These are phyloP conservation scores for Trichoderma guizhouense DNA, from an alignment of 2,329 filamentous ascomycete species.

Conservation along the genomic window DNA sequence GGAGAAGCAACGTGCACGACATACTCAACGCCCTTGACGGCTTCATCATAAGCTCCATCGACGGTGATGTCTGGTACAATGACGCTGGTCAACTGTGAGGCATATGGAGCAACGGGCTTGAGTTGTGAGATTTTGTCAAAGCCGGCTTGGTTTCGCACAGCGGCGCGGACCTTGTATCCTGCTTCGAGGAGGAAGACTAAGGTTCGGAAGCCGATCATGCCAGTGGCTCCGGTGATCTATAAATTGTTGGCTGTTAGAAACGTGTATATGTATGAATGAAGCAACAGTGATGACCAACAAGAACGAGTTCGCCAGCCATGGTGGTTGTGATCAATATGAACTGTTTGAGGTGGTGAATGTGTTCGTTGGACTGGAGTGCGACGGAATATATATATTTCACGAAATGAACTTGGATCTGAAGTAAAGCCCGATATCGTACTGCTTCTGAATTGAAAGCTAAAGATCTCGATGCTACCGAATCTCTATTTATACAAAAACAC, in stretches of 20 bases:
- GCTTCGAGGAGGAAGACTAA: constrained; percentile 26
- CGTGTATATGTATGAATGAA: not conserved
- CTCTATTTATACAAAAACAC: not conserved
- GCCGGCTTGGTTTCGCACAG: constrained; percentile 26
- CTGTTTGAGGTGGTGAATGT: not conserved
- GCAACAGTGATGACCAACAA: not conserved
- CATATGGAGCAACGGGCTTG: not conserved
- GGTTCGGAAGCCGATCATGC: constrained; percentile 31
- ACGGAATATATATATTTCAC: not conserved
- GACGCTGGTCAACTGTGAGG: constrained; percentile 24
- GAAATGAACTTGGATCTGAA: not conserved
- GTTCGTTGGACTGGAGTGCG: not conserved
- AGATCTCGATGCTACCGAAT: not conserved
- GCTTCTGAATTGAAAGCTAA: not conserved
- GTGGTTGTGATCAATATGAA: not conserved
- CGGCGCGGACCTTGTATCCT: constrained; percentile 30
- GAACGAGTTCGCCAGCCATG: constrained; percentile 15
- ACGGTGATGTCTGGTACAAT: constrained; percentile 38
- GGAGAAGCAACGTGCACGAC: constrained; percentile 35
- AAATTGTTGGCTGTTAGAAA: not conserved
- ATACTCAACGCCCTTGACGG: constrained; percentile 34
- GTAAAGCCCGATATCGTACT: not conserved
- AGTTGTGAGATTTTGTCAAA: constrained; percentile 21
- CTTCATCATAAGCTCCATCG: constrained; percentile 39
- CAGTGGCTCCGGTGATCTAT: constrained; percentile 30